These are phyloP conservation scores for Gypsophila paniculata DNA, from an alignment of 179 eudicot genomes.

Conservation along the genomic window DNA sequence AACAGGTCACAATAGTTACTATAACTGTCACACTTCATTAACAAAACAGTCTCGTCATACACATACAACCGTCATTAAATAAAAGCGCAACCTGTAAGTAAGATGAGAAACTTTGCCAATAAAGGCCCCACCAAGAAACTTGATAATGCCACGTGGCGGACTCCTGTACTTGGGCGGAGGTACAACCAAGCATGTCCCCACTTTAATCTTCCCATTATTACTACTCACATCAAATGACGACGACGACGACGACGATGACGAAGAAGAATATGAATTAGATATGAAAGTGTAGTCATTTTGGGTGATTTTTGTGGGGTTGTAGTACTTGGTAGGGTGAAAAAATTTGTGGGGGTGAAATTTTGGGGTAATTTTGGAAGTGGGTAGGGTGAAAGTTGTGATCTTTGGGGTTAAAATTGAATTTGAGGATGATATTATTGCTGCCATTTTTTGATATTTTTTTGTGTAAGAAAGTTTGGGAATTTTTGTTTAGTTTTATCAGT, in stretches of 20 bases:
- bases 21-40: too few species aligned
- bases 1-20: too few species aligned
- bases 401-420: slow-evolving; percentile 22
- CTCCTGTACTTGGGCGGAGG: slow-evolving; percentile 62
- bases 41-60: too few species aligned
- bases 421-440: slow-evolving; percentile 17
- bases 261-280: slow-evolving; percentile 18
- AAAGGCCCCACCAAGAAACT: slow-evolving; percentile 94
- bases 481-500: neutral
- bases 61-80: slow-evolving; percentile 15
- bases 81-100: slow-evolving; percentile 79
- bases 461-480: neutral
- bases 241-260: slow-evolving; percentile 9
- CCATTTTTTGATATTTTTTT: slow-evolving; percentile 12
- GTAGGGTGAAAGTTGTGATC: slow-evolving; percentile 9
- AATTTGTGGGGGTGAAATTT: slow-evolving; percentile 6
- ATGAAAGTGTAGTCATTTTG: slow-evolving; percentile 9
- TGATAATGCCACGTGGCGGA: slow-evolving; percentile 55
- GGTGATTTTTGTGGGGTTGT: neutral
- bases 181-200: slow-evolving; percentile 67
- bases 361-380: slow-evolving; percentile 1
- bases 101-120: slow-evolving; percentile 92
- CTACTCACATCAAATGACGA: slow-evolving; percentile 11
- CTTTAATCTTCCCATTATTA: slow-evolving; percentile 33
- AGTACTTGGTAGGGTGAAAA: slow-evolving; percentile 21